These are phyloP conservation scores for Claviceps citrina DNA, from an alignment of 2,329 filamentous ascomycete species.

Conservation along the genomic window DNA sequence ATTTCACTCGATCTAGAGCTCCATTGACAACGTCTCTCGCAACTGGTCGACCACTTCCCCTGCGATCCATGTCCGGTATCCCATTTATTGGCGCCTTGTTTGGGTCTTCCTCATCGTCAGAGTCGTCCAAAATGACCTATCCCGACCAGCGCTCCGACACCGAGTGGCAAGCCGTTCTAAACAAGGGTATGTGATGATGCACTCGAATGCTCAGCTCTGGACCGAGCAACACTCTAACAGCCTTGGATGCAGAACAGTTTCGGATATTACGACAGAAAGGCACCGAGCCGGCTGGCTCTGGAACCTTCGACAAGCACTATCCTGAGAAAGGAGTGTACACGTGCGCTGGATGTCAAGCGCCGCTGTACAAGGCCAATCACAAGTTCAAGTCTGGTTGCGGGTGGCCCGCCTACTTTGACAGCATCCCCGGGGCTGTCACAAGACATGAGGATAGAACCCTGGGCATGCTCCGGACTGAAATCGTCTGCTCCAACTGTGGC, in stretches of 20 bases:
- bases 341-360: slow-evolving; percentile 73
- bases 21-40: slow-evolving; percentile 8
- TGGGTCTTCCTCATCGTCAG: slow-evolving; percentile 37
- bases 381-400: slow-evolving; percentile 96
- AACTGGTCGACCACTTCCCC: slow-evolving; percentile 14
- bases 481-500: slow-evolving; percentile 86
- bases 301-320: slow-evolving; percentile 78
- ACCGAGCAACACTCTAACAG: slow-evolving; percentile 5
- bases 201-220: neutral
- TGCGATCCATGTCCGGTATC: slow-evolving; percentile 56
- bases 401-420: slow-evolving; percentile 97
- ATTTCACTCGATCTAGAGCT: slow-evolving; percentile 22
- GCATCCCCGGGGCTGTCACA: slow-evolving; percentile 76
- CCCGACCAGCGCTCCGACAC: slow-evolving; percentile 67
- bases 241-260: slow-evolving; percentile 64
- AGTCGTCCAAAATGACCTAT: slow-evolving; percentile 49
- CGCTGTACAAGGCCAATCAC: slow-evolving; percentile 81
- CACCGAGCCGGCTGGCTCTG: slow-evolving; percentile 67
- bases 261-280: slow-evolving; percentile 82
- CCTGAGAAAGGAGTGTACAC: slow-evolving; percentile 63
- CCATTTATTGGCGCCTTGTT: slow-evolving; percentile 70
- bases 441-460: slow-evolving; percentile 61
- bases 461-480: slow-evolving; percentile 81
- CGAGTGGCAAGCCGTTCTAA: slow-evolving; percentile 82
- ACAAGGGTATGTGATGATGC: slow-evolving; percentile 25